Base-by-base conservation (phyloP, 129 eudicot species). In the Calendula officinalis region DNA sequence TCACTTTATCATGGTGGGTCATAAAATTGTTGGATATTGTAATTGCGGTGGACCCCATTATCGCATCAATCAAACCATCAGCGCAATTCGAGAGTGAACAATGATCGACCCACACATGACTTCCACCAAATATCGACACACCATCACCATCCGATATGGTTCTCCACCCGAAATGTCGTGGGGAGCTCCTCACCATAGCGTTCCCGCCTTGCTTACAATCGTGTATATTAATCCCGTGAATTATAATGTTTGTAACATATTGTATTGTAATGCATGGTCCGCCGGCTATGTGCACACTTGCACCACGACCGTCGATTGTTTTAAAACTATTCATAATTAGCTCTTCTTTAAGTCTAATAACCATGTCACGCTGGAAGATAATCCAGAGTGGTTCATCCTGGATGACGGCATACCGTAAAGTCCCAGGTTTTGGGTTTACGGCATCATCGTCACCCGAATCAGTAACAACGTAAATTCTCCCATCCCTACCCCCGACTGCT, bases 21-120 rank as follows among this genome's bases (percentile, higher is more conserved):
- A 88, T 71, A 16, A 40, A 84, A 68, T 82, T 84, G 72, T 88
- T 88, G 3, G 96, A 88, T 22, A 88, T 37, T 6, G 96, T 88
- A 12, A 88, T 84, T 3, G 92, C 96, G 0, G 96, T 88, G 52
- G 96, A 88, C 41, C 86, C 96, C 76, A 82, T 75, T 16, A 88
- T 80, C 8, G 96, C 96, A 63, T 88, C 96, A 39, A 88, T 72
- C 68, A 88, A 43, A 2, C 96, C 96, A 44, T 88, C 96, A 0
- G 64, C 62, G 56, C 96, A 88, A 40, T 80, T 84, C 12, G 96
- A 84, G 69, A 88, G 62, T 10, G 92, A 82, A 60, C 89, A 82
- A 40, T 88, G 96, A 48, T 88, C 96, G 27, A 88, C 89, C 96
- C 96, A 88, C 68, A 88, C 84, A 46, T 88, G 89, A 49, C 84